Percentiles rank a stretch among this genome's conserved stretches.
phyloP scores from a whole-genome alignment of 345 rosid species.

The Xanthoceras sorbifolium region DNA sequence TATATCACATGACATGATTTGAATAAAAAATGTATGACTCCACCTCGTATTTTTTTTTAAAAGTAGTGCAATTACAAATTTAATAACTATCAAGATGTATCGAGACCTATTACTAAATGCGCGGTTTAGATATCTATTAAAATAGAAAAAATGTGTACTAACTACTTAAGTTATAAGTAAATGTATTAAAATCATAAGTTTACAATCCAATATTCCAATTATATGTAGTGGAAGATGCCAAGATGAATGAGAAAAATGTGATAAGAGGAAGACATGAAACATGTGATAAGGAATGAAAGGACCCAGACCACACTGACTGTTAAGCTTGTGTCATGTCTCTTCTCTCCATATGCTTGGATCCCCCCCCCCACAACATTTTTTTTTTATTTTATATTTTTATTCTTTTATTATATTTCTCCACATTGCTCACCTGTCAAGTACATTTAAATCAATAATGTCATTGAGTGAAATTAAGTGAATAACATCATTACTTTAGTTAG shows the following conservation, averaged over 20 bases:
- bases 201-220: no score
- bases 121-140: no score
- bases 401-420: background rate
- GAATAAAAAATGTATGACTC: no score
- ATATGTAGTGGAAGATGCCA: background rate
- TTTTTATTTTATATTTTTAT: conserved; percentile 19
- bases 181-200: no score
- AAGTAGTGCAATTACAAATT: no score
- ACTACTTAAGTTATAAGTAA: no score
- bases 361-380: conserved; percentile 15
- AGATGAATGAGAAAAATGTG: no score
- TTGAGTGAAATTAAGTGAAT: background rate
- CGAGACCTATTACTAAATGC: no score
- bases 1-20: no score
- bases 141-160: no score
- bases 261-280: conserved; percentile 20
- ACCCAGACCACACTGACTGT: conserved; percentile 13
- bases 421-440: background rate
- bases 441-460: background rate
- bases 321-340: conserved; percentile 7
- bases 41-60: no score
- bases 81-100: no score
- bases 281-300: conserved; percentile 30
- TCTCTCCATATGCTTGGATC: background rate
- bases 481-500: background rate